These are phyloP conservation scores for Larix kaempferi DNA, from an alignment of 75 land plant species.

Conservation along the genomic window DNA sequence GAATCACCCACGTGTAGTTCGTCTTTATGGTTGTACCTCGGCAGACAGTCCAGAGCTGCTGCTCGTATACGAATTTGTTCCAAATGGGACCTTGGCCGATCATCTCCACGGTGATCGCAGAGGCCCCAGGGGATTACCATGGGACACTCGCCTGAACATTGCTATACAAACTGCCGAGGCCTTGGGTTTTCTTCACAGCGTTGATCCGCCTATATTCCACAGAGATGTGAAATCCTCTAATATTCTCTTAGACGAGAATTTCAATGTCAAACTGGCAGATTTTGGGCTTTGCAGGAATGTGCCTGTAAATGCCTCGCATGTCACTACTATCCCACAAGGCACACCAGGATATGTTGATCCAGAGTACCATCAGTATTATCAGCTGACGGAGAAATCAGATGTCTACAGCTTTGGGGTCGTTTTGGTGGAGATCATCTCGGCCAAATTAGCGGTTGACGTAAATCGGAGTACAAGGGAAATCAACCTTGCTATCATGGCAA, in stretches of 20 bases:
- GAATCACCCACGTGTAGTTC: conserved; percentile 20
- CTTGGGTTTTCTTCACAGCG: conserved; percentile 25
- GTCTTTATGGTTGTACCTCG: conserved; percentile 14
- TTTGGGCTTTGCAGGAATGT: conserved; percentile 22
- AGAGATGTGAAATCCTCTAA: conserved; percentile 37
- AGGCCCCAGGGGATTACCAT: neutral
- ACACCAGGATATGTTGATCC: conserved; percentile 35
- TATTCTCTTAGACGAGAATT: conserved; percentile 21
- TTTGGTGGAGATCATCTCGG: conserved; percentile 26
- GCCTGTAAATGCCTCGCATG: conserved; percentile 13
- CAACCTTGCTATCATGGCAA: conserved; percentile 22
- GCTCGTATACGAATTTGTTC: conserved; percentile 38
- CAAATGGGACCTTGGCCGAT: conserved; percentile 29
- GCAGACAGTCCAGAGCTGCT: conserved; percentile 10
- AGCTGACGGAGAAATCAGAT: conserved; percentile 31
- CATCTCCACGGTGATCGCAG: conserved; percentile 18
- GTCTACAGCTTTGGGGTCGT: conserved; percentile 40
- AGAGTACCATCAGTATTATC: conserved; percentile 18
- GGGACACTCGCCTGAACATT: conserved; percentile 15
- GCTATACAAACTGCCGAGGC: neutral
- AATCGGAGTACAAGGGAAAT: conserved; percentile 15
- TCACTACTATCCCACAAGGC: conserved; percentile 24
- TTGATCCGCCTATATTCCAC: conserved; percentile 19
- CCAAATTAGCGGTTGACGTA: conserved; percentile 13
- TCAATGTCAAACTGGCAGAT: conserved; percentile 24